A percentile compares a stretch with the other conserved stretches of the same genome.
Evolutionary conservation across 768 basidiomycete genomes (phyloP).

Genomic region (Kwoniella bestiolae): DNA sequence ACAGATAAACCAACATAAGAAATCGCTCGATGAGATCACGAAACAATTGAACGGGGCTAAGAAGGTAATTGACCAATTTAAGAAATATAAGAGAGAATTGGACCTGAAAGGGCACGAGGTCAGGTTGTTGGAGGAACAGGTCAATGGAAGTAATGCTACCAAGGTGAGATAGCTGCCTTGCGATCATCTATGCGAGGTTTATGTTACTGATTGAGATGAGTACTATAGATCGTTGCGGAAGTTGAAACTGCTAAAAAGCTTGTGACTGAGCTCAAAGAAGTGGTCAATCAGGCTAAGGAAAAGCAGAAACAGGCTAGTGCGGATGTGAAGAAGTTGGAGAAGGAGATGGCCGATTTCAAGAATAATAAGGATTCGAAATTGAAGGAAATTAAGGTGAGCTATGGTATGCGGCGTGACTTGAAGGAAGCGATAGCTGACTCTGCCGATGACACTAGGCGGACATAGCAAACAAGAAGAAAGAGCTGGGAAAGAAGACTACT

Average conservation of each 20-base stretch:
- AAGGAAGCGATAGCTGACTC: background rate
- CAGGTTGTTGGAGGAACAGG: constrained; percentile 76
- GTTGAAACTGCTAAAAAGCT: constrained; percentile 72
- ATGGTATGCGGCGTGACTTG: background rate
- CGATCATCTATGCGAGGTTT: background rate
- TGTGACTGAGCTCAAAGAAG: constrained; percentile 61
- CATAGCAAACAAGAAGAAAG: constrained; percentile 78
- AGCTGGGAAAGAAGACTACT: constrained; percentile 77
- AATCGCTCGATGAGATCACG: constrained; percentile 63
- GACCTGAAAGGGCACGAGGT: constrained; percentile 91
- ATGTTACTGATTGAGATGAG: background rate
- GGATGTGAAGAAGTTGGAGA: constrained; percentile 84
- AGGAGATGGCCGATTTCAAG: constrained; percentile 98
- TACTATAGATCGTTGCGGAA: constrained; percentile 72
- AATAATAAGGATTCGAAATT: constrained; percentile 98
- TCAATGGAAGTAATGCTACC: constrained; percentile 85
- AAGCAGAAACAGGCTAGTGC: constrained; percentile 76
- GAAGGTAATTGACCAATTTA: constrained; percentile 58
- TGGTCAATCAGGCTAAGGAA: constrained; percentile 64
- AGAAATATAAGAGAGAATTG: constrained; percentile 67
- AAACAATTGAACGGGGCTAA: constrained; percentile 63
- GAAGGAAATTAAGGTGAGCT: constrained; percentile 79
- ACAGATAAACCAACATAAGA: constrained; percentile 63
- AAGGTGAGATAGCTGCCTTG: constrained; percentile 64
- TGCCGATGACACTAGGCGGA: constrained; percentile 62